Percentiles rank a stretch among this genome's conserved stretches.
phyloP scores from a whole-genome alignment of 495 filamentous ascomycete species.

The Saxispiralis lemnorum region DNA sequence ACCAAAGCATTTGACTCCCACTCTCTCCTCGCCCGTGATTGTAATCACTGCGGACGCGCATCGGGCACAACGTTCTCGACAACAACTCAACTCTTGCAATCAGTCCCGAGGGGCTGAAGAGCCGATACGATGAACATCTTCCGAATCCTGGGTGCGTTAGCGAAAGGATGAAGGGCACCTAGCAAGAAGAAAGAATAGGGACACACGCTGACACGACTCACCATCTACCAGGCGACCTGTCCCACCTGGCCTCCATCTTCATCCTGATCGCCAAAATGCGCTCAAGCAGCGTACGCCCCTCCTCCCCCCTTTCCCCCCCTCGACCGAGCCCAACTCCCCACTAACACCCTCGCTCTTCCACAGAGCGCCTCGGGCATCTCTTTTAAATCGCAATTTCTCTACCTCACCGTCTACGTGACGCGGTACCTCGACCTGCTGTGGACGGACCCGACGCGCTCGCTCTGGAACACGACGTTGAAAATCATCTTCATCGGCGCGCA shows the following conservation, averaged over 20 bases:
- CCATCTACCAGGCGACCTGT: slow-evolving; percentile 57
- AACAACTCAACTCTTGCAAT: not conserved
- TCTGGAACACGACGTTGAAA: slow-evolving; percentile 90
- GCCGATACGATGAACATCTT: slow-evolving; percentile 64
- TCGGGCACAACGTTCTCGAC: too few relatives aligned
- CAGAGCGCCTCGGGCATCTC: slow-evolving; percentile 95
- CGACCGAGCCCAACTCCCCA: slow-evolving; percentile 4
- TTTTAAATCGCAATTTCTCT: slow-evolving; percentile 91
- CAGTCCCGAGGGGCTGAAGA: slow-evolving; percentile 5
- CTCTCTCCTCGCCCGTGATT: too few relatives aligned
- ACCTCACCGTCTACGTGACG: slow-evolving; percentile 80
- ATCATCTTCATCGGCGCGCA: slow-evolving; percentile 82
- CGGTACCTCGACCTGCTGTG: slow-evolving; percentile 88
- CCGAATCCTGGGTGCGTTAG: slow-evolving; percentile 53
- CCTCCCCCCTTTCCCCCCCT: slow-evolving; percentile 1
- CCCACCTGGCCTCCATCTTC: slow-evolving; percentile 82
- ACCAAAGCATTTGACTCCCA: too few relatives aligned
- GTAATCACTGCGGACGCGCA: too few relatives aligned
- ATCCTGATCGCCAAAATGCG: slow-evolving; percentile 94
- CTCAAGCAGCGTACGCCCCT: slow-evolving; percentile 52
- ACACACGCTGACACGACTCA: slow-evolving; percentile 8
- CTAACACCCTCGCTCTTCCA: slow-evolving; percentile 1
- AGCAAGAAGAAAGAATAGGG: not conserved
- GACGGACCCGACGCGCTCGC: slow-evolving; percentile 42
- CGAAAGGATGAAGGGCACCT: slow-evolving; percentile 4